Base-by-base conservation (phyloP, 352 stramenopile genomes). In the Discostella stelligera region DNA sequence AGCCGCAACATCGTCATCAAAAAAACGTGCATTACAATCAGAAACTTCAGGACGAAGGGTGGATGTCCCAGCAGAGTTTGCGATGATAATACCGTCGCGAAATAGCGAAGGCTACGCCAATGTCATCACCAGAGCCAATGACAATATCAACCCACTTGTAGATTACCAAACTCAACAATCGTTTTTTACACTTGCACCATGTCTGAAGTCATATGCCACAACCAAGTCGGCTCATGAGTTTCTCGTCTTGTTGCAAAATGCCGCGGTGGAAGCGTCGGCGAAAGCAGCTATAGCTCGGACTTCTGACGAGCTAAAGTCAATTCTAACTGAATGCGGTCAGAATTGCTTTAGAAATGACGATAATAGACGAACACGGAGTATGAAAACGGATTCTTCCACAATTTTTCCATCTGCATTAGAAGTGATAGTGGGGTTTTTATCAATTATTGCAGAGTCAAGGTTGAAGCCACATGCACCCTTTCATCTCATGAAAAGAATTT, bases 401-500 rank as follows among this genome's bases (percentile, higher is more conserved):
- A 66, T 27, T 53, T 10, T 27, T 18, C 0, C 32, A n/a, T 49
- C 25, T 46, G 37, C 37, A 44, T 44, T 27, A 21, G 46, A 14
- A 27, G 39, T 59, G 18, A 49, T 62, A 14, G 21, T 39, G 52
- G 52, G 62, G 25, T 71, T 71, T 30, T n/a, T 71, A 7, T 18
- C 30, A 7, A 71, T 71, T 20, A 48, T 71, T 11, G 41, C 32
- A 37, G 63, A 71, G 20, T 58, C 63, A 25, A 71, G 50, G 39
- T 30, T 13, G 16, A 52, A 53, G n/a, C 21, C 59, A n/a, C 63
- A 71, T 25, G 27, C 63, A 41, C 49, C 63, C 54, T 71, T 71
- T 27, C 30, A 49, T 13, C 63, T 71, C 9, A 71, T 71, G 63
- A 58, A 71, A 23, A 58, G 50, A 53, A 49, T 71, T 39, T 71